Evolutionary conservation across 2,329 filamentous ascomycete genomes (phyloP).

Genomic region (Beauveria pseudobassiana): DNA sequence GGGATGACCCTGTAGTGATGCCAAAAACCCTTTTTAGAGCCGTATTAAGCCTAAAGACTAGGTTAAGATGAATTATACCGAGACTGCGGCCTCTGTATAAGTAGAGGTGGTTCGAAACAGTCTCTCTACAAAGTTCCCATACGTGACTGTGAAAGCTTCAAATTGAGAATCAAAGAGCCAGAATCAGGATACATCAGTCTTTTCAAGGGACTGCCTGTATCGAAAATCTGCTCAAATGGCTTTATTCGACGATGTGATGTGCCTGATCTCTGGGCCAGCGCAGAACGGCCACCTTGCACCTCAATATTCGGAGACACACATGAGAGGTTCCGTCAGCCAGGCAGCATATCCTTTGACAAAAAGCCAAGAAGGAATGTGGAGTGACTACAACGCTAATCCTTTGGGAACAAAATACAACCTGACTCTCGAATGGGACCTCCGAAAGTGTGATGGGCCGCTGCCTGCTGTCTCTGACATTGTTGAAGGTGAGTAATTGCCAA

Average conservation of each 20-base stretch:
- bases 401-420: slow-evolving; percentile 13
- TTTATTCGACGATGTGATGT: background rate
- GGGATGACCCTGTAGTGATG: no score
- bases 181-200: background rate
- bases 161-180: no score
- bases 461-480: background rate
- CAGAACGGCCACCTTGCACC: background rate
- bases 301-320: background rate
- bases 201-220: no score
- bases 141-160: no score
- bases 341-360: slow-evolving; percentile 11
- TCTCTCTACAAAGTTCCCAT: no score
- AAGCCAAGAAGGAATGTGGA: slow-evolving; percentile 13
- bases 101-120: background rate
- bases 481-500: background rate
- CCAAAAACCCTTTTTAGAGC: background rate
- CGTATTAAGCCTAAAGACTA: background rate
- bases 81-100: background rate
- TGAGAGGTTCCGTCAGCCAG: background rate
- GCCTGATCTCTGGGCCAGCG: background rate
- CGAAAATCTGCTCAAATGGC: background rate
- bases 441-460: background rate
- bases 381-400: slow-evolving; percentile 8
- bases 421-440: slow-evolving; percentile 11
- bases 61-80: background rate